A percentile compares a stretch with the other conserved stretches of the same genome.
phyloP scores from a whole-genome alignment of 768 basidiomycete genomes.

The Lactarius trivialis region DNA sequence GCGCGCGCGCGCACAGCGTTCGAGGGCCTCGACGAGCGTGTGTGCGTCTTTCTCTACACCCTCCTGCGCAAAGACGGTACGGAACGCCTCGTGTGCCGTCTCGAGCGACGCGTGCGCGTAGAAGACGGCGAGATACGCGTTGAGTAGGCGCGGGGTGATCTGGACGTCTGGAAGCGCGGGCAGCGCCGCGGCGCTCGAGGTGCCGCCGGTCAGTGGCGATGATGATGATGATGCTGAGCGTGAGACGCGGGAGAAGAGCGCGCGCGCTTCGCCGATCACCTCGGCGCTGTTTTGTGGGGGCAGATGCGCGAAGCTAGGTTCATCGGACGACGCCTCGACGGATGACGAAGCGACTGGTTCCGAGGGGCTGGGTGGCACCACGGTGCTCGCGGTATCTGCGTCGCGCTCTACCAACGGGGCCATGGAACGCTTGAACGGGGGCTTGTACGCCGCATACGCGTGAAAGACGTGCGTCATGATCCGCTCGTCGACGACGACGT shows the following conservation, averaged over 20 bases:
- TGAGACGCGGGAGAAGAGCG: conserved; percentile 59
- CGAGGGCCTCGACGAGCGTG: conserved; percentile 59
- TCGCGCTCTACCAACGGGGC: conserved; percentile 35
- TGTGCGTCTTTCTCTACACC: conserved; percentile 44
- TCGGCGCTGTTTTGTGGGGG: conserved; percentile 72
- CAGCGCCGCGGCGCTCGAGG: neutral
- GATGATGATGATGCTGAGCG: conserved; percentile 9
- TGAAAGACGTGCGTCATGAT: conserved; percentile 83
- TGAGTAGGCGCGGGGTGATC: conserved; percentile 58
- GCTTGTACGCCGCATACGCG: conserved; percentile 74
- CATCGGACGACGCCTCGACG: neutral
- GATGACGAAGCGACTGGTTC: neutral
- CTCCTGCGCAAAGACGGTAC: conserved; percentile 40
- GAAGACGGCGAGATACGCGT: conserved; percentile 75
- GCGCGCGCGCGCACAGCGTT: conserved; percentile 46
- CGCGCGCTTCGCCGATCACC: conserved; percentile 58
- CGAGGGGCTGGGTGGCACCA: too few species aligned
- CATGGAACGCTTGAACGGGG: conserved; percentile 53
- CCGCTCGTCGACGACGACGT: conserved; percentile 48
- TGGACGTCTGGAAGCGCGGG: conserved; percentile 42
- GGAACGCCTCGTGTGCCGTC: conserved; percentile 42
- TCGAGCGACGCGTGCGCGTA: conserved; percentile 52
- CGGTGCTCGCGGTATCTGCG: neutral
- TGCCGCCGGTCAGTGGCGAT: neutral
- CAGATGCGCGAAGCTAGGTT: conserved; percentile 37